These are phyloP conservation scores for Picochlorum sp. DNA, from an alignment of 139 green algal genomes.

Conservation along the genomic window DNA sequence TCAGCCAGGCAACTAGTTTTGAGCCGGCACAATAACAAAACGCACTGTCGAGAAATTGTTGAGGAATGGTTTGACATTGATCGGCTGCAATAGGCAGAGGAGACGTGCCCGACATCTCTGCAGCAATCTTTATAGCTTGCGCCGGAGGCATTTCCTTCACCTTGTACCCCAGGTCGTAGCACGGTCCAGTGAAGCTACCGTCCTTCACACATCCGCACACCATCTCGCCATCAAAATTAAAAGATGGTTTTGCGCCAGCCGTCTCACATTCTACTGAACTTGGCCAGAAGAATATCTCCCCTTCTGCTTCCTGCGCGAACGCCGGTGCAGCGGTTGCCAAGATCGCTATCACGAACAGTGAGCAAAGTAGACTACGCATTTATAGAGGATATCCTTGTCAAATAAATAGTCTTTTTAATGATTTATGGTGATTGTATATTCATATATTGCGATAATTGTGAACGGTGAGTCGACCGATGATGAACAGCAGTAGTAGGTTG, in stretches of 20 bases:
- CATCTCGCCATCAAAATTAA: not conserved
- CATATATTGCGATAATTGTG: too few relatives aligned
- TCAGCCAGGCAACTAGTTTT: too few relatives aligned
- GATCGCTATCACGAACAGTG: not conserved
- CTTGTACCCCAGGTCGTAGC: not conserved
- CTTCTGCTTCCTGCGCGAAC: not conserved
- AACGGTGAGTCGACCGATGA: too few relatives aligned
- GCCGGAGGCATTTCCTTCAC: not conserved
- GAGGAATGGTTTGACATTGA: not conserved
- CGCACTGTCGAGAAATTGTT: not conserved
- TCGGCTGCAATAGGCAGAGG: not conserved
- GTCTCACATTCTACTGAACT: not conserved
- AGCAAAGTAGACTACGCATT: too few relatives aligned
- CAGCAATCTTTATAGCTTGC: not conserved
- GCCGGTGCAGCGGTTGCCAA: not conserved
- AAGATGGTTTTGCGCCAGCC: not conserved
- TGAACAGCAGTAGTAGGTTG: too few relatives aligned
- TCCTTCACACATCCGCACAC: not conserved
- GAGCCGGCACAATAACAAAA: too few relatives aligned
- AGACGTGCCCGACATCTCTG: not conserved
- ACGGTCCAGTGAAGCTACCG: not conserved
- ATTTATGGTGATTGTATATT: too few relatives aligned
- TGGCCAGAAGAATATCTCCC: not conserved
- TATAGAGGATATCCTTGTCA: too few relatives aligned
- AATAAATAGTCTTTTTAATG: too few relatives aligned